A percentile compares a stretch with the other conserved stretches of the same genome.
Conservation (phyloP, 768 basidiomycete species). For the Erythrobasidium yunnanense region DNA sequence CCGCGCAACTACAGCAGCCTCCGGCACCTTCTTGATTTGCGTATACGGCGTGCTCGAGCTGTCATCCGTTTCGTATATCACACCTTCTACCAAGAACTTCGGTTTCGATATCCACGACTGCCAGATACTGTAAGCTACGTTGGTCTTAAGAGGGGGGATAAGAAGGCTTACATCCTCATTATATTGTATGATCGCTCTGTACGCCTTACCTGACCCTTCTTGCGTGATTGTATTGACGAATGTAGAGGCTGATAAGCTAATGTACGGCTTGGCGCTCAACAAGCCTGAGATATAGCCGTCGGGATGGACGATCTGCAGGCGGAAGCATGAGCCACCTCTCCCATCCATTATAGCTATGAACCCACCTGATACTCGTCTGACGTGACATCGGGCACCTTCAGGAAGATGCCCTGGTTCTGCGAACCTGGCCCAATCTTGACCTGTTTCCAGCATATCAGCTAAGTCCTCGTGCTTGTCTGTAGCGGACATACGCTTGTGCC, state of each 20-base stretch:
- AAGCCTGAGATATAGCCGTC: conserved; percentile 82
- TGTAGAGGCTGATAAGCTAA: conserved; percentile 58
- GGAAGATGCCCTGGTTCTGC: conserved; percentile 77
- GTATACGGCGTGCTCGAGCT: conserved; percentile 46
- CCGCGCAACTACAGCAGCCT: conserved; percentile 60
- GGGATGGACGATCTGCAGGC: conserved; percentile 70
- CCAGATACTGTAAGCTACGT: no score
- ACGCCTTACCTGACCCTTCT: conserved; percentile 45
- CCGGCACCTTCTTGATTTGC: conserved; percentile 75
- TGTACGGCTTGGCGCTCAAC: conserved; percentile 78
- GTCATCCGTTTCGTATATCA: conserved; percentile 70
- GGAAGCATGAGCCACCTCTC: neutral
- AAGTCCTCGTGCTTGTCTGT: neutral
- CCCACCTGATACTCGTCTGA: conserved; percentile 59
- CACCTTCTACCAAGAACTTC: conserved; percentile 47
- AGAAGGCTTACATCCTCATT: conserved; percentile 71
- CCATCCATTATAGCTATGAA: neutral
- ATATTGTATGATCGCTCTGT: conserved; percentile 79
- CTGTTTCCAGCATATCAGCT: conserved; percentile 41
- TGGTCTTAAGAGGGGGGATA: neutral
- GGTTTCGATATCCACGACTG: conserved; percentile 31
- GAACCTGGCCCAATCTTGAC: conserved; percentile 71
- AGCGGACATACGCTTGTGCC: conserved; percentile 52
- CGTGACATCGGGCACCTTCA: conserved; percentile 60
- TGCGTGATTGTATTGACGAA: conserved; percentile 27